Conservation (phyloP, 345 rosid genomes). For the Sapria himalayana region DNA sequence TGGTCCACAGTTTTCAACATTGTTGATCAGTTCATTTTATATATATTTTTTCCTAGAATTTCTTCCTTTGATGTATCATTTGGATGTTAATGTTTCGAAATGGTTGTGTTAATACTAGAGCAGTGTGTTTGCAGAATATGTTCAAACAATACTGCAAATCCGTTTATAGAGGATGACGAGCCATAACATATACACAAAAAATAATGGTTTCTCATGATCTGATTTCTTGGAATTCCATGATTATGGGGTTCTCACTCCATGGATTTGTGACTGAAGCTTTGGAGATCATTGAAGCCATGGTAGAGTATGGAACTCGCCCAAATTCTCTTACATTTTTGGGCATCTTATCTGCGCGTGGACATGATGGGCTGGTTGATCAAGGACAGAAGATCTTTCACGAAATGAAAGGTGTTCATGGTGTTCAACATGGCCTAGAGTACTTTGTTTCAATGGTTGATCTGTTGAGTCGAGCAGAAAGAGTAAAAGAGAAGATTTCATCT, state of each 20-base stretch:
- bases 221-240: conserved; percentile 41
- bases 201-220: conserved; percentile 21
- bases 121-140: too few relatives aligned
- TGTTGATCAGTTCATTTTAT: conserved; percentile 38
- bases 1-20: conserved; percentile 80
- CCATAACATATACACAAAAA: too few relatives aligned
- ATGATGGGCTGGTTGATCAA: conserved; percentile 18
- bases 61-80: too few relatives aligned
- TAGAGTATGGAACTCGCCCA: conserved; percentile 18
- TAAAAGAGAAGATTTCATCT: conserved; percentile 26
- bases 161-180: too few relatives aligned
- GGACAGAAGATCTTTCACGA: conserved; percentile 22
- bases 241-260: conserved; percentile 31
- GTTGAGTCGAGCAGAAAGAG: conserved; percentile 30
- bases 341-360: conserved; percentile 26
- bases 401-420: conserved; percentile 14
- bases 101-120: too few relatives aligned
- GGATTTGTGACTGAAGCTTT: conserved; percentile 25
- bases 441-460: conserved; percentile 26
- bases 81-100: too few relatives aligned
- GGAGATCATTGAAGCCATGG: conserved; percentile 18
- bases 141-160: too few relatives aligned
- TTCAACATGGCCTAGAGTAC: conserved; percentile 27
- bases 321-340: conserved; percentile 31
- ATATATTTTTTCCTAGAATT: too few relatives aligned